These are phyloP conservation scores for Phytophthora parvispora DNA, from an alignment of 352 stramenopile species.

Conservation along the genomic window DNA sequence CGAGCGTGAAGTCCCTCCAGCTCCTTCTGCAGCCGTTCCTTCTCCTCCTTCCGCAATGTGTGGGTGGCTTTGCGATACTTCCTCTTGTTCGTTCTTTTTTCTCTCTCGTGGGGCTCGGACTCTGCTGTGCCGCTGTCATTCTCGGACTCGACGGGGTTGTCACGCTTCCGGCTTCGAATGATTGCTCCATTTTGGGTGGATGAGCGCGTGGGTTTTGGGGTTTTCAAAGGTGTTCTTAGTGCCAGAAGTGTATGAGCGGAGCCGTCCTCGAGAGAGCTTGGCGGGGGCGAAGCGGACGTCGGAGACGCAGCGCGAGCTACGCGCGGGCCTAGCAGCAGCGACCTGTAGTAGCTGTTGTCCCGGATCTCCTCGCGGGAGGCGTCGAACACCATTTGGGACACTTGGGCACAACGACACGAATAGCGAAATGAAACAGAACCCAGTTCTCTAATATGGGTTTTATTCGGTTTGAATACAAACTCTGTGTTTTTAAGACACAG, in stretches of 20 bases:
- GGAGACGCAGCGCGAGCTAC: conserved; percentile 3
- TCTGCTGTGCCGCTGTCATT: conserved; percentile 5
- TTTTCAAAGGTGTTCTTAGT: conserved; percentile 23
- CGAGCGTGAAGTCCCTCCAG: conserved; percentile 22
- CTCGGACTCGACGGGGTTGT: conserved; percentile 12
- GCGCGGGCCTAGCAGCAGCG: conserved; percentile 29
- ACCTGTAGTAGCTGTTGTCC: conserved; percentile 40
- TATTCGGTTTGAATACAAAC: conserved; percentile 6
- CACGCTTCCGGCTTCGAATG: conserved; percentile 17
- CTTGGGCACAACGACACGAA: background rate
- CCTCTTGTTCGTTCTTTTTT: conserved; percentile 22
- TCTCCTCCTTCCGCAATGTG: conserved; percentile 50
- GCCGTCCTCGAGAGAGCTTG: conserved; percentile 13
- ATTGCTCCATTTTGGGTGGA: conserved; percentile 8
- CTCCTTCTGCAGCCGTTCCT: conserved; percentile 35
- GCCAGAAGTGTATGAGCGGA: conserved; percentile 33
- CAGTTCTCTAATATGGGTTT: conserved; percentile 5
- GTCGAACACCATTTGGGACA: conserved; percentile 7
- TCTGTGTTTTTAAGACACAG: background rate
- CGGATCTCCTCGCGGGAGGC: conserved; percentile 29
- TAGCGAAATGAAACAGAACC: conserved; percentile 5
- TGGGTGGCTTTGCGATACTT: conserved; percentile 50
- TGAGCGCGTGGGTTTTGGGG: conserved; percentile 5
- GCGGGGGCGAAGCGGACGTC: background rate
- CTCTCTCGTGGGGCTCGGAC: background rate